Evolutionary conservation across 345 rosid genomes (phyloP), one percentile per base, ranked within the genome.

Genomic region (Murraya paniculata): DNA sequence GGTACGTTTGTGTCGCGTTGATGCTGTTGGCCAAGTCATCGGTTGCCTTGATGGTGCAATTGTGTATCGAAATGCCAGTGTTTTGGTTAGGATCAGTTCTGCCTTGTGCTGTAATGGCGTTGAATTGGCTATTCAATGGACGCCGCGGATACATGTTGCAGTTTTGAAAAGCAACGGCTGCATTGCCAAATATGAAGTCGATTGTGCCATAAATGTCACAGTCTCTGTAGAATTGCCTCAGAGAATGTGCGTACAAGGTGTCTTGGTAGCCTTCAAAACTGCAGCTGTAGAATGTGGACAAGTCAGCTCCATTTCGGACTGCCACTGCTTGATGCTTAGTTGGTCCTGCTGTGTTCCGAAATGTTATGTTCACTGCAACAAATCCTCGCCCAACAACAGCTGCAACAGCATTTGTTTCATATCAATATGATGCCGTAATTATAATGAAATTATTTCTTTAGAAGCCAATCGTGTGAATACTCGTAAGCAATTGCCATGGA

Each of bases 201-300:
- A 85, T 31, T 1, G 86, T 85, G 48, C 88, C 86, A 22, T 82
- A 78, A 11, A 82, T 72, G 38, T 78, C 81, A 16, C 88, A 82
- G 18, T 72, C 78, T 35, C 88, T 69, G 70, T 82, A 82, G 77
- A 85, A 82, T 76, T 85, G 88, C 24, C 86, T 57, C 7, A 82
- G 77, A 36, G 88, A 85, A 72, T 82, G 84, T 3, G 84, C 28
- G 50, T 82, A 85, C n/a, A 85, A 30, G 4, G 88, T 82, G 72
- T 85, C 84, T 21, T 85, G 86, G 50, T 80, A 85, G 0, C 86
- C 88, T 78, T 85, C 88, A n/a, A 82, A 71, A 28, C 80, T 53
- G 19, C 78, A 76, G 22, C 19, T 50, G 24, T 64, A 75, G 59
- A 75, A 75, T 14, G 71, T 65, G 5, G 84, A 85, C 27, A 62